Conservation (phyloP, 2,329 filamentous ascomycete genomes). For the Acrocalymma vagum region DNA sequence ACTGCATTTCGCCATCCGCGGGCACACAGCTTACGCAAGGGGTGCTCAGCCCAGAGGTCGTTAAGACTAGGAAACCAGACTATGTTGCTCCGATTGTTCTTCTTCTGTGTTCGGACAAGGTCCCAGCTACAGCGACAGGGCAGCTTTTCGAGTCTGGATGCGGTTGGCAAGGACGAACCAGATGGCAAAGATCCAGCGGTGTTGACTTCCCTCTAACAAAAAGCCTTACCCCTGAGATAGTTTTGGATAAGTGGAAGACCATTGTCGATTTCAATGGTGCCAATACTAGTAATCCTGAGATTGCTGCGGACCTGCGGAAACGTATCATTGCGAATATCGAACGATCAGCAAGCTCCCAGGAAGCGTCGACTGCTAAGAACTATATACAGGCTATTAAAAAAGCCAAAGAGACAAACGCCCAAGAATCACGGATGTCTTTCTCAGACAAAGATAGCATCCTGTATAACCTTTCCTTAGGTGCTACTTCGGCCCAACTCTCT, state of each 20-base stretch:
- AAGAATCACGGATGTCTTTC: conserved; percentile 82
- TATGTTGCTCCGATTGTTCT: conserved; percentile 95
- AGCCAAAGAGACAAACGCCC: conserved; percentile 74
- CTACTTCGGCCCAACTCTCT: conserved; percentile 86
- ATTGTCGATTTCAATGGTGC: conserved; percentile 89
- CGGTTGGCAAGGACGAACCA: conserved; percentile 89
- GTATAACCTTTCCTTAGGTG: conserved; percentile 94
- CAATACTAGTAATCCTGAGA: conserved; percentile 85
- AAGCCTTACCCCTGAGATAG: conserved; percentile 79
- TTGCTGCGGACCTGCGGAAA: conserved; percentile 76
- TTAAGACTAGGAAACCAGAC: conserved; percentile 98
- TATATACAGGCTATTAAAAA: conserved; percentile 79
- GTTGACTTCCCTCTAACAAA: conserved; percentile 91
- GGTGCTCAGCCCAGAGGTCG: conserved; percentile 95
- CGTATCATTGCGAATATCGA: conserved; percentile 84
- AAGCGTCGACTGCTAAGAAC: conserved; percentile 69
- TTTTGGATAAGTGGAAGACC: conserved; percentile 68
- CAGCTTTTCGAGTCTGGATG: conserved; percentile 93
- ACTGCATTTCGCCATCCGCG: conserved; percentile 97
- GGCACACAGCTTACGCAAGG: conserved; percentile 94
- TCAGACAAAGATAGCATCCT: conserved; percentile 89
- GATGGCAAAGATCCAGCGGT: conserved; percentile 93
- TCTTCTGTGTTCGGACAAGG: conserved; percentile 85
- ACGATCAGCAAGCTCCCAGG: conserved; percentile 54
- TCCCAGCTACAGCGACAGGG: conserved; percentile 85